Evolutionary conservation across 129 eudicot species (phyloP).

Genomic region (Flaveria trinervia): DNA sequence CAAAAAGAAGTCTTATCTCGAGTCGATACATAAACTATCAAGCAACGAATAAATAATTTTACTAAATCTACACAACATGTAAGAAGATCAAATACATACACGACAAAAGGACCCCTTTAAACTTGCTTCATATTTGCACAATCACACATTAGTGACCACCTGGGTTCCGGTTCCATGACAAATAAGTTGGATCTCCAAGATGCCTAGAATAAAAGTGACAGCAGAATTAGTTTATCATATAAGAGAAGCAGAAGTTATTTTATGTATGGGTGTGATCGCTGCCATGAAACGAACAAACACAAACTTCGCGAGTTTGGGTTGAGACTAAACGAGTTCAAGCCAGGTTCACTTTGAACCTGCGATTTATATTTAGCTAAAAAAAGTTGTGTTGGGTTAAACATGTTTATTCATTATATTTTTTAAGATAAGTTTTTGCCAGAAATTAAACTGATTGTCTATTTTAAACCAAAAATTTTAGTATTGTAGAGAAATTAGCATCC

Average conservation of each 20-base stretch:
- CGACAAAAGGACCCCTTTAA: slow-evolving; percentile 18
- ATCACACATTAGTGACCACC: slow-evolving; percentile 56
- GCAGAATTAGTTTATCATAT: neutral
- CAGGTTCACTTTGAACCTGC: neutral
- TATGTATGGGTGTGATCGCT: neutral
- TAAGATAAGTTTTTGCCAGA: neutral
- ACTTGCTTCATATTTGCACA: slow-evolving; percentile 27
- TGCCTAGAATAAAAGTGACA: slow-evolving; percentile 46
- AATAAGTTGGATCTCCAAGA: slow-evolving; percentile 88
- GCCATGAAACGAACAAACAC: neutral
- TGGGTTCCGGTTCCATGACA: slow-evolving; percentile 93
- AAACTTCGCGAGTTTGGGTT: neutral
- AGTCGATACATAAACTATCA: slow-evolving; percentile 9
- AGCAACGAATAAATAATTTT: slow-evolving; percentile 12
- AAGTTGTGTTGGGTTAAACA: neutral
- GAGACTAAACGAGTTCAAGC: neutral
- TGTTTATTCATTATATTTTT: neutral
- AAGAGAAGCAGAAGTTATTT: neutral
- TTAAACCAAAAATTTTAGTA: neutral
- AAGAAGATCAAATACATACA: slow-evolving; percentile 34
- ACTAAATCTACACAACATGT: slow-evolving; percentile 13
- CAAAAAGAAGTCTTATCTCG: slow-evolving; percentile 6
- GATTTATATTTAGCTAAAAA: too few species aligned
- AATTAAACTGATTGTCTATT: neutral
- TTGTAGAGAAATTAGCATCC: neutral